Conservation (phyloP, 1,139 yeast genomes). For the Blastobotrys petasosporus region DNA sequence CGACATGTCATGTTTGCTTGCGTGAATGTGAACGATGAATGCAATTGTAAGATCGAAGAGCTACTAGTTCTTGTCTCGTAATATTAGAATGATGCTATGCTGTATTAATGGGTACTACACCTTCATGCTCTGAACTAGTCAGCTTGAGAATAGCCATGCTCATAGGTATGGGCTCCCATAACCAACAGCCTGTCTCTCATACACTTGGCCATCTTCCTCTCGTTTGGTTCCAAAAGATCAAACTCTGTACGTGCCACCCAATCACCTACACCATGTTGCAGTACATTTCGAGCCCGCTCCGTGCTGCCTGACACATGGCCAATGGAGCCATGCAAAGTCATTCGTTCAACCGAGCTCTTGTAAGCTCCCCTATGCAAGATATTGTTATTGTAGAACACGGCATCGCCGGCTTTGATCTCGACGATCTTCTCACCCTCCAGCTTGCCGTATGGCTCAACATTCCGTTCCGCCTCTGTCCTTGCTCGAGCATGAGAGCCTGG, state of each 20-base stretch:
- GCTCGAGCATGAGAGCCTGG: conserved; percentile 48
- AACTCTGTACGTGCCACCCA: conserved; percentile 33
- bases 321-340: conserved; percentile 50
- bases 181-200: conserved; percentile 12
- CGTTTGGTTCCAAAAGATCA: not conserved
- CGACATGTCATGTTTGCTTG: no score
- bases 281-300: conserved; percentile 46
- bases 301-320: conserved; percentile 44
- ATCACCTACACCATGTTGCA: conserved; percentile 50
- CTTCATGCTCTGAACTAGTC: no score
- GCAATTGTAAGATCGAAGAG: no score
- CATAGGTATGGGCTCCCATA: conserved; percentile 8
- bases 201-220: conserved; percentile 5
- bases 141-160: conserved; percentile 11
- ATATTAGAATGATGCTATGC: no score
- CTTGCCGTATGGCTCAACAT: conserved; percentile 30
- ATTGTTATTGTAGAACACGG: conserved; percentile 50
- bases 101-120: no score
- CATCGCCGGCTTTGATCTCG: conserved; percentile 47
- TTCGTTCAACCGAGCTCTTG: conserved; percentile 38
- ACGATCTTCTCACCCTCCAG: conserved; percentile 43
- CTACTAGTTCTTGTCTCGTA: no score
- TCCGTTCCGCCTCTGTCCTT: conserved; percentile 45
- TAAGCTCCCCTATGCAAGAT: conserved; percentile 50
- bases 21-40: no score